A percentile compares a stretch with the other conserved stretches of the same genome.
Conservation (phyloP, 257 asterid species). For the Leptodermis oblonga region DNA sequence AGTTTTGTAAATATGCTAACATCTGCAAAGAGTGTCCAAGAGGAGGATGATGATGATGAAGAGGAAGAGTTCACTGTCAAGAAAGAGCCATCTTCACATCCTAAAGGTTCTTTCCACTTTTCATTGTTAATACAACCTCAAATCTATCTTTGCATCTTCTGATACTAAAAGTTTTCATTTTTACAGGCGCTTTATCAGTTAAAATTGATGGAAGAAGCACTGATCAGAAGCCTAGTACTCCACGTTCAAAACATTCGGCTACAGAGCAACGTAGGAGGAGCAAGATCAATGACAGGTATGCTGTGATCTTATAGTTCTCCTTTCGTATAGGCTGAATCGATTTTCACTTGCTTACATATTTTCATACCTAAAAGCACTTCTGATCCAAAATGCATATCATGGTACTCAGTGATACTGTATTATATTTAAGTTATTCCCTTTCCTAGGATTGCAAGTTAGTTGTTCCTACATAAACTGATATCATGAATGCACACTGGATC, state of each 20-base stretch:
- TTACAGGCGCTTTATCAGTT: constrained; percentile 55
- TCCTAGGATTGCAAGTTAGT: not conserved
- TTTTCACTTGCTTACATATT: not conserved
- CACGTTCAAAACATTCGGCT: constrained; percentile 98
- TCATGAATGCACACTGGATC: too few relatives aligned
- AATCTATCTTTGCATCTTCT: constrained; percentile 4
- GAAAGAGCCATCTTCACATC: constrained; percentile 59
- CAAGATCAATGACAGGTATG: constrained; percentile 97
- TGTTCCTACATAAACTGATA: not conserved
- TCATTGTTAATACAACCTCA: constrained; percentile 5
- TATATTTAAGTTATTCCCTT: not conserved
- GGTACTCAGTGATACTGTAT: not conserved
- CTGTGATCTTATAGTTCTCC: not conserved
- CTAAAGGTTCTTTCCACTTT: constrained; percentile 46
- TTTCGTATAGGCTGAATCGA: not conserved
- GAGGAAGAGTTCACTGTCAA: constrained; percentile 65
- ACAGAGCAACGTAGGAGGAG: constrained; percentile 99
- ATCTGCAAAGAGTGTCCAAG: constrained; percentile 61
- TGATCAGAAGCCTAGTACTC: constrained; percentile 82
- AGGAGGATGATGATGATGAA: constrained; percentile 73
- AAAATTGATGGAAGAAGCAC: constrained; percentile 58
- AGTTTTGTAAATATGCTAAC: constrained; percentile 73
- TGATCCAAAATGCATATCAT: not conserved
- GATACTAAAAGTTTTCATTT: constrained; percentile 8
- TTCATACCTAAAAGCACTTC: not conserved